Evolutionary conservation across 2,329 filamentous ascomycete genomes (phyloP), one percentile per base, ranked within the genome.

Genomic region (Thelonectria rubi): DNA sequence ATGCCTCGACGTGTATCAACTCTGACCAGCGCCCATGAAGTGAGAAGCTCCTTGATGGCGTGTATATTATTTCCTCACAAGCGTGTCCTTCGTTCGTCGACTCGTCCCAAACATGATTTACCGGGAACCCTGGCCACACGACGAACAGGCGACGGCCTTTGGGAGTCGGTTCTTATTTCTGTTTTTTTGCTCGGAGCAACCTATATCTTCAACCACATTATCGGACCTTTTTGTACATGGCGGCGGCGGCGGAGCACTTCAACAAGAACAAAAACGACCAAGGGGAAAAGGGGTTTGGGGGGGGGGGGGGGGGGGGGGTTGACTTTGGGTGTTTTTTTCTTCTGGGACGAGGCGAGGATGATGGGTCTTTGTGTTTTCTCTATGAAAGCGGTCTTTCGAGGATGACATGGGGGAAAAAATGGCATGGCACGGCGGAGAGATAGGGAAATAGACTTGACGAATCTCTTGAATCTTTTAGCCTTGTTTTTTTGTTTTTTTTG

Each of bases 31-130:
- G 53, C 21, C 43, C 17, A 20, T 18, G 39, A 47, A 55, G 34
- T 20, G 24, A 32, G 52, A 32, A 21, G 40, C 15, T 45, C 32
- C 21, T 20, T 21, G 42, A 37, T 40, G 17, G 45, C 43, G 49
- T 68, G 67, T 69, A 69, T 32, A 63, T 49, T 59, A 64, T 59
- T 58, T 60, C 21, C 56, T 65, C 34, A 45, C 48, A 43, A 10
- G 34, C 47, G 40, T 24, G 40, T n/a, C 49, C 32, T 65, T 59
- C 46, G 42, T 43, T 67, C 59, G 17, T 65, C 46, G 18, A 47
- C 49, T 15, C 55, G 42, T 43, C 48, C 32, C 45, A 57, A 47
- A 55, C 52, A 48, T 55, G 48, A 57, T 62, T 49, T 37, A 24
- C 56, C 45, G 53, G 59, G 21, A n/a, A 47, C 49, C 24, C 55